Evolutionary conservation across 1,284 basidiomycete species (phyloP).

Genomic region (Vanrija sp.): DNA sequence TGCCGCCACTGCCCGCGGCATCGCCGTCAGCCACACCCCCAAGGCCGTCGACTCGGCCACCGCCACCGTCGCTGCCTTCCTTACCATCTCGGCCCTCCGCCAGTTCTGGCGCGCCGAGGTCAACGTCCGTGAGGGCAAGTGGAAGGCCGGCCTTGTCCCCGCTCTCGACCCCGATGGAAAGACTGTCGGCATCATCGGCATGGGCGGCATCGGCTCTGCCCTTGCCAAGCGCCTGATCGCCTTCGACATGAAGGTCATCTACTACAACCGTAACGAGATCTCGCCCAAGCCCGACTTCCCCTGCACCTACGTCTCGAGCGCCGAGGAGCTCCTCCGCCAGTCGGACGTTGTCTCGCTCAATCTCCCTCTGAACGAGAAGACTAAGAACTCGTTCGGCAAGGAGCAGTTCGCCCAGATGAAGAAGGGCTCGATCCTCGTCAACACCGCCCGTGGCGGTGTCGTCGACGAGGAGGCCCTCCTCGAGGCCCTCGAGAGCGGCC

Average conservation of each 20-base stretch:
- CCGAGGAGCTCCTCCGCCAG: constrained; percentile 68
- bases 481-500: constrained; percentile 72
- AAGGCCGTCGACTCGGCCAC: constrained; percentile 88
- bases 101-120: constrained; percentile 71
- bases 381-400: constrained; percentile 70
- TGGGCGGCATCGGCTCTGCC: constrained; percentile 75
- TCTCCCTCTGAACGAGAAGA: constrained; percentile 60
- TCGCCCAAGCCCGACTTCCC: constrained; percentile 63
- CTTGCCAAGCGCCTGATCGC: constrained; percentile 44
- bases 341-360: constrained; percentile 68
- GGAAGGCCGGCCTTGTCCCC: constrained; percentile 57
- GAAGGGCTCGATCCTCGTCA: constrained; percentile 74
- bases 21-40: constrained; percentile 84
- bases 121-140: constrained; percentile 57
- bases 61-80: constrained; percentile 80
- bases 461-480: constrained; percentile 83
- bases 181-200: constrained; percentile 78
- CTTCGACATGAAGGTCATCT: constrained; percentile 69
- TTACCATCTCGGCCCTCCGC: constrained; percentile 76
- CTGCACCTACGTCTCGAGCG: constrained; percentile 61
- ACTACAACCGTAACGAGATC: constrained; percentile 70
- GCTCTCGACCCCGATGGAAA: constrained; percentile 72
- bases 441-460: constrained; percentile 85
- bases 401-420: constrained; percentile 75
- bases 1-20: constrained; percentile 69